Evolutionary conservation across 1,139 yeast species (phyloP).

Genomic region (Yamadazyma membranifaciens): DNA sequence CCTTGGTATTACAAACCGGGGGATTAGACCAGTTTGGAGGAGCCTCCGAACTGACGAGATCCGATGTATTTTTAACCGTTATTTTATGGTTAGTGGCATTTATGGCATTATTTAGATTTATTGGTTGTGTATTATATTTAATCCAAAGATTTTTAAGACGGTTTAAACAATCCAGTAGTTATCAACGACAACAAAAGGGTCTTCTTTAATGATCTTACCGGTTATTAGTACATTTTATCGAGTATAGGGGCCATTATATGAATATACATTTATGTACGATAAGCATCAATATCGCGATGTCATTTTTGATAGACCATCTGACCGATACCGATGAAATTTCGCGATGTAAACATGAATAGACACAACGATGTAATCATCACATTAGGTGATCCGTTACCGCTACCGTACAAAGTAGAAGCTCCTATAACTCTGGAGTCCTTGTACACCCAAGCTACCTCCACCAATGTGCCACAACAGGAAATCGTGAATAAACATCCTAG

Average conservation of each 20-base stretch:
- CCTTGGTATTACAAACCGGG: conserved; percentile 70
- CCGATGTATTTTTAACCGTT: conserved; percentile 61
- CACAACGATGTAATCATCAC: conserved; percentile 11
- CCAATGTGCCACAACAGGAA: too few species aligned
- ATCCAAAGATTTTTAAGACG: conserved; percentile 31
- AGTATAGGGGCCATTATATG: not conserved
- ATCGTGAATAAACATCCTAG: too few species aligned
- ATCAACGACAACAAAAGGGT: conserved; percentile 15
- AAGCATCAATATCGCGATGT: too few species aligned
- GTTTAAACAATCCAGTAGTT: conserved; percentile 21
- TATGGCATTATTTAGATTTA: conserved; percentile 69
- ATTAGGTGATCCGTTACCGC: conserved; percentile 38
- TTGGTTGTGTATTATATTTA: conserved; percentile 67
- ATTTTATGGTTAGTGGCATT: conserved; percentile 81
- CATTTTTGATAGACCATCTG: not conserved
- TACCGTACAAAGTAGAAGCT: conserved; percentile 24
- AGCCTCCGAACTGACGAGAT: conserved; percentile 22
- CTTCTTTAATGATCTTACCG: too few species aligned
- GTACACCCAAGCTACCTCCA: not conserved
- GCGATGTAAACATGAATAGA: conserved; percentile 2
- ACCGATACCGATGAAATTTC: not conserved
- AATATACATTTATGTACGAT: not conserved
- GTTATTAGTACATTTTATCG: too few species aligned
- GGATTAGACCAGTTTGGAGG: conserved; percentile 46
- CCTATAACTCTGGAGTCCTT: not conserved